A percentile compares a stretch with the other conserved stretches of the same genome.
Evolutionary conservation across 805 yeast genomes (phyloP).

Genomic region (Candida maesae): DNA sequence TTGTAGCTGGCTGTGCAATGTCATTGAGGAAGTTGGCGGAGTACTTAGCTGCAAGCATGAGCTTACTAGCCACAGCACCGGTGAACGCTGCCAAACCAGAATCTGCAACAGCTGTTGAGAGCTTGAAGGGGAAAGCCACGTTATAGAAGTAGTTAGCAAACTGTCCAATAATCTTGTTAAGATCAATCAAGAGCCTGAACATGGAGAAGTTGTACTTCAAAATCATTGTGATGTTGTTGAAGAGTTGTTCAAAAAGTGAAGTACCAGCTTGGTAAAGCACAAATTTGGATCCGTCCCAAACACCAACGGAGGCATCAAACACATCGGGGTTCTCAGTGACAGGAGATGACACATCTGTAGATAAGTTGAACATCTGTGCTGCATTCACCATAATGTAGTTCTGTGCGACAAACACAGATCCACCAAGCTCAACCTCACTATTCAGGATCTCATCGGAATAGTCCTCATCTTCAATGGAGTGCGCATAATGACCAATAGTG

Average conservation of each 20-base stretch:
- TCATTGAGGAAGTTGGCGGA: conserved; percentile 27
- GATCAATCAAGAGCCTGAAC: conserved; percentile 18
- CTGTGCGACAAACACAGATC: conserved; percentile 38
- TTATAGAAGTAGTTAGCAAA: not conserved
- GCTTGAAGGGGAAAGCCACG: conserved; percentile 35
- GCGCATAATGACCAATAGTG: conserved; percentile 26
- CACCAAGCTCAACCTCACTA: conserved; percentile 41
- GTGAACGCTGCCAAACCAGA: conserved; percentile 28
- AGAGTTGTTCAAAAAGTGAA: not conserved
- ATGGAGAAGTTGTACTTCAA: conserved; percentile 32
- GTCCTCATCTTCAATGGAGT: conserved; percentile 6
- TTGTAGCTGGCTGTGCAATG: conserved; percentile 37
- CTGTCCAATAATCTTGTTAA: conserved; percentile 18
- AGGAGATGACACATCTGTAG: conserved; percentile 11
- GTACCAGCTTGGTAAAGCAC: conserved; percentile 14
- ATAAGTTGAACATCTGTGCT: conserved; percentile 33
- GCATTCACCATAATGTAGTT: conserved; percentile 38
- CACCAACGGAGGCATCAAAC: conserved; percentile 25
- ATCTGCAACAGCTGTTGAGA: conserved; percentile 1
- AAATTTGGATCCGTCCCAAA: conserved; percentile 37
- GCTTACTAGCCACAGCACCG: conserved; percentile 23
- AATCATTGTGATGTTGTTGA: conserved; percentile 20
- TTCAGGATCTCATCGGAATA: conserved; percentile 21
- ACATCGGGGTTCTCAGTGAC: conserved; percentile 5
- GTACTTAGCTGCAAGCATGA: conserved; percentile 25